Conservation (phyloP, 2,329 filamentous ascomycete species). For the Chaetothyriales sp. region DNA sequence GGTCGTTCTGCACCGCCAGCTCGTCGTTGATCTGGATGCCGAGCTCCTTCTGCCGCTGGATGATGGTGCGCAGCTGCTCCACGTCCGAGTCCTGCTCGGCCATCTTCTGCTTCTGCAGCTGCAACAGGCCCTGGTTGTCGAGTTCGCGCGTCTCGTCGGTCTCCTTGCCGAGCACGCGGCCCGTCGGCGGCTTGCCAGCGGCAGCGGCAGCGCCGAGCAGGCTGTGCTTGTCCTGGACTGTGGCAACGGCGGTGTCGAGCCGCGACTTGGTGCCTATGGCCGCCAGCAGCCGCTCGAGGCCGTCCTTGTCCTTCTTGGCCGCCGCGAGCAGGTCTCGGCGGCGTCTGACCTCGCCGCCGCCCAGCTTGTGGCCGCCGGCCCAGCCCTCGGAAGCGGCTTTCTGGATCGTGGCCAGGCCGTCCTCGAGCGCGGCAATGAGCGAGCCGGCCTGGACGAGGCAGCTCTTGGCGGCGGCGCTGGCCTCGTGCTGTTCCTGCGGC, state of each 20-base stretch:
- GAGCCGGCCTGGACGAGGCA: slow-evolving; percentile 43
- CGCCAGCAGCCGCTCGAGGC: slow-evolving; percentile 45
- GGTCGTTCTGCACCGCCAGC: slow-evolving; percentile 46
- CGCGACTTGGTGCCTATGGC: slow-evolving; percentile 41
- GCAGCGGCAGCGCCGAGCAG: slow-evolving; percentile 22
- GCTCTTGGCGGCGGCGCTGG: slow-evolving; percentile 48
- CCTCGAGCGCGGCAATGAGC: slow-evolving; percentile 43
- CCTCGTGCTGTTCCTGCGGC: slow-evolving; percentile 48
- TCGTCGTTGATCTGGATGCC: slow-evolving; percentile 51
- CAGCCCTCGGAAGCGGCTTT: slow-evolving; percentile 4
- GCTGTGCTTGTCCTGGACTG: slow-evolving; percentile 33
- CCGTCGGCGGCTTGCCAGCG: slow-evolving; percentile 22
- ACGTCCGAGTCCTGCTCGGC: slow-evolving; percentile 48
- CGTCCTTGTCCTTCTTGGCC: slow-evolving; percentile 48
- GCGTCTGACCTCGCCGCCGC: slow-evolving; percentile 48
- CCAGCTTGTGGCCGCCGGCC: slow-evolving; percentile 29
- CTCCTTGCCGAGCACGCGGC: slow-evolving; percentile 41
- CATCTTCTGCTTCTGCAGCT: slow-evolving; percentile 50
- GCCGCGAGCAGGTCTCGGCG: slow-evolving; percentile 44
- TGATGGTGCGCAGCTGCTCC: slow-evolving; percentile 44
- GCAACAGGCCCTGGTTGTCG: slow-evolving; percentile 51
- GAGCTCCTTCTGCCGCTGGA: slow-evolving; percentile 47
- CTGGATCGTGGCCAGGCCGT: slow-evolving; percentile 36
- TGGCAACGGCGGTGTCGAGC: slow-evolving; percentile 30
- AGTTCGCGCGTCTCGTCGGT: slow-evolving; percentile 49